A percentile compares a stretch with the other conserved stretches of the same genome.
Evolutionary conservation across 2,329 filamentous ascomycete genomes (phyloP).

Genomic region (Beauveria scarabaeidicola): DNA sequence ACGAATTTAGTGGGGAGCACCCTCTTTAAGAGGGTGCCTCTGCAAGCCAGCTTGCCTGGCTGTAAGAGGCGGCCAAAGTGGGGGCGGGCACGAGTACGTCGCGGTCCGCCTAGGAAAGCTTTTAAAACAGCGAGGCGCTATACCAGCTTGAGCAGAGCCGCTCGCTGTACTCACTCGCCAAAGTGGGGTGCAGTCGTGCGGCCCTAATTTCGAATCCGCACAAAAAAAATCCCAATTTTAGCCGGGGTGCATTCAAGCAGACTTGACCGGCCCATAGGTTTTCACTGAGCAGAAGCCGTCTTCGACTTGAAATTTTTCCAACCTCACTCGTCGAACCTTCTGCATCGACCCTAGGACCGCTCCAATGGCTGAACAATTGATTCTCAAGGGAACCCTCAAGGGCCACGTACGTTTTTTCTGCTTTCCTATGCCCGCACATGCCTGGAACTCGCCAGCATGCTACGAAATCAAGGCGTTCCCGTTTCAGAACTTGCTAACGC

Average conservation of each 20-base stretch:
- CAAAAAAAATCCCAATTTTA: conserved; percentile 14
- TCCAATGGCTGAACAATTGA: conserved; percentile 84
- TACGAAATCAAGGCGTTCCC: background rate
- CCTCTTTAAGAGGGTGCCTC: too few species aligned
- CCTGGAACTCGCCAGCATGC: background rate
- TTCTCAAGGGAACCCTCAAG: conserved; percentile 94
- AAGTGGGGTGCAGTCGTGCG: conserved; percentile 9
- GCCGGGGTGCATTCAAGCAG: conserved; percentile 9
- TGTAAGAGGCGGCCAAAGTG: too few species aligned
- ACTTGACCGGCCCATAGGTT: conserved; percentile 10
- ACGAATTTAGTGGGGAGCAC: too few species aligned
- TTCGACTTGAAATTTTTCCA: conserved; percentile 26
- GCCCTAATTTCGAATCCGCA: conserved; percentile 14
- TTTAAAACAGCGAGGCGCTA: conserved; percentile 4
- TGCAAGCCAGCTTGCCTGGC: too few species aligned
- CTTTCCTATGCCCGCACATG: conserved; percentile 20
- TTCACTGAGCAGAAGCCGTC: conserved; percentile 9
- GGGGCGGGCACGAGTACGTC: too few species aligned
- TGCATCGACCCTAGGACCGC: conserved; percentile 35
- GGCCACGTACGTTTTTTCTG: conserved; percentile 64
- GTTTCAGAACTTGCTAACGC: conserved; percentile 12
- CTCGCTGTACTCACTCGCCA: background rate
- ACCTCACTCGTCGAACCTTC: conserved; percentile 24
- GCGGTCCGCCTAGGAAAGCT: too few species aligned
- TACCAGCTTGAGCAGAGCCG: background rate